Evolutionary conservation across 179 eudicot genomes (phyloP).

Genomic region (Corrigiola litoralis): DNA sequence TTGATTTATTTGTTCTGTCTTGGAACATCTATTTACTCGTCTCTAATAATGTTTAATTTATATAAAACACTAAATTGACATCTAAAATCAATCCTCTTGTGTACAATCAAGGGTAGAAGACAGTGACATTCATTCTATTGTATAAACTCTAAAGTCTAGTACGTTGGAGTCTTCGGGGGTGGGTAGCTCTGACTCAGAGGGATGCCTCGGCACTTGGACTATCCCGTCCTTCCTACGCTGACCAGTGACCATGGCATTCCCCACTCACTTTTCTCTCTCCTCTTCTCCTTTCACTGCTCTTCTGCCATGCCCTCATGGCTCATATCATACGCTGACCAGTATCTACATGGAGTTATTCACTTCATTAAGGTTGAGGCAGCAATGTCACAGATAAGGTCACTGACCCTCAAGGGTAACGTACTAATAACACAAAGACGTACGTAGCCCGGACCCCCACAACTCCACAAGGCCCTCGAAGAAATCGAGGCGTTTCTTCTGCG

Average conservation of each 20-base stretch:
- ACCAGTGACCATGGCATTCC: not conserved
- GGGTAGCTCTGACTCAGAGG: constrained; percentile 2
- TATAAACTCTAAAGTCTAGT: not conserved
- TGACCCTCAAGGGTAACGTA: not conserved
- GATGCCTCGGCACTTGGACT: constrained; percentile 11
- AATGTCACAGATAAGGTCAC: not conserved
- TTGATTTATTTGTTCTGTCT: no score
- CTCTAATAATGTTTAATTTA: no score
- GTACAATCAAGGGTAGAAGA: no score
- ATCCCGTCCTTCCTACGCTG: not conserved
- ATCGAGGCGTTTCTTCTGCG: no score
- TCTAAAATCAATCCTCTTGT: no score
- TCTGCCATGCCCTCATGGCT: not conserved
- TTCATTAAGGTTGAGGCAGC: not conserved
- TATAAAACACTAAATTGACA: no score
- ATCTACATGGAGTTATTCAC: no score
- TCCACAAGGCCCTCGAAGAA: no score
- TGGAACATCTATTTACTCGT: no score
- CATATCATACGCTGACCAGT: no score
- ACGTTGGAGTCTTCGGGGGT: not conserved
- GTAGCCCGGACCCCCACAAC: not conserved
- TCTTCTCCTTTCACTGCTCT: not conserved
- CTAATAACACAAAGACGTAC: not conserved
- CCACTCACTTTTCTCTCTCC: not conserved
- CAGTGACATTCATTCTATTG: not conserved